Conservation (phyloP, 257 asterid species). For the Petrea volubilis region DNA sequence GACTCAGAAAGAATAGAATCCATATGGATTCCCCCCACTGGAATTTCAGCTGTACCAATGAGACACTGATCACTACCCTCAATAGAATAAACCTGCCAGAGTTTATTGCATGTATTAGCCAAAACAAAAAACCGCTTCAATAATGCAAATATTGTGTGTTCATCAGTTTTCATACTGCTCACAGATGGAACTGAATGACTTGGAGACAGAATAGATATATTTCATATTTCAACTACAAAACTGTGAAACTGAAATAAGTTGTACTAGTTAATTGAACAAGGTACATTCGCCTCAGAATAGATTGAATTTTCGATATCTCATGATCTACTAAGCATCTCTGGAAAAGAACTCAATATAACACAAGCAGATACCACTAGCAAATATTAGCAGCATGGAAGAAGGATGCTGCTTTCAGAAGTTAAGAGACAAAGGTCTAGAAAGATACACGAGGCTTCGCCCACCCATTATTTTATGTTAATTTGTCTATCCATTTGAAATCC, state of each 20-base stretch:
- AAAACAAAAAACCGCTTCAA: constrained; percentile 14
- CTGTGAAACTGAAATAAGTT: neutral
- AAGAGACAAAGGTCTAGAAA: neutral
- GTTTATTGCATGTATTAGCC: constrained; percentile 19
- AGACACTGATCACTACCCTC: constrained; percentile 95
- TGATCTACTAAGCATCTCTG: neutral
- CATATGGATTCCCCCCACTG: constrained; percentile 98
- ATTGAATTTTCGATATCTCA: neutral
- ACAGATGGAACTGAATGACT: neutral
- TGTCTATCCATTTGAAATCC: neutral
- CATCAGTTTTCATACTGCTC: neutral
- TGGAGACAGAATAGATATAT: neutral
- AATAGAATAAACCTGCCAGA: constrained; percentile 85
- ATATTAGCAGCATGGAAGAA: neutral
- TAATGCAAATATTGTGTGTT: neutral
- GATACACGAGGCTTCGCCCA: neutral
- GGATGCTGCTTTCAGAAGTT: neutral
- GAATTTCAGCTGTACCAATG: constrained; percentile 97
- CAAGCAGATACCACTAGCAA: neutral
- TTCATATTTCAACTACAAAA: neutral
- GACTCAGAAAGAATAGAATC: constrained; percentile 80
- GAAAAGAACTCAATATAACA: neutral
- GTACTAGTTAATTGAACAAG: neutral
- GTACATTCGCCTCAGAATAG: neutral
- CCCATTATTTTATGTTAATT: neutral